Conservation (phyloP, 306 rosid genomes). For the Vigna mungo region DNA sequence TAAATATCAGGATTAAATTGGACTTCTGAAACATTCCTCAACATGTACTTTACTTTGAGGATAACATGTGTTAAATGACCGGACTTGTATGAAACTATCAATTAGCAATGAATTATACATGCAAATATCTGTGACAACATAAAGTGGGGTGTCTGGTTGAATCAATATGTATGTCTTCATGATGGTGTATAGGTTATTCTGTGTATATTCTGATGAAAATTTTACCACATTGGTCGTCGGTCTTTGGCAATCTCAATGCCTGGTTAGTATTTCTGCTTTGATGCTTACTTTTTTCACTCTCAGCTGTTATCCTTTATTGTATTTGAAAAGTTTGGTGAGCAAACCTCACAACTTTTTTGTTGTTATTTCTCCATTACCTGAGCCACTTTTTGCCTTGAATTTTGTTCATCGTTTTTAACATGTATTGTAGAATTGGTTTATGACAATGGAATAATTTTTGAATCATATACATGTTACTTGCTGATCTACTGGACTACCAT, state of each 20-base stretch:
- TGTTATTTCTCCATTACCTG: conserved; percentile 29
- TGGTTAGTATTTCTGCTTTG: conserved; percentile 41
- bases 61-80: not conserved
- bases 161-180: conserved; percentile 16
- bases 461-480: conserved; percentile 30
- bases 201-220: conserved; percentile 1
- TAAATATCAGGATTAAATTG: not conserved
- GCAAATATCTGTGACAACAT: conserved; percentile 26
- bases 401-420: conserved; percentile 37
- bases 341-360: conserved; percentile 30
- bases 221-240: too few species aligned
- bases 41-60: not conserved
- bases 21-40: too few species aligned
- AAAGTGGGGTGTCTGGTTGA: conserved; percentile 25
- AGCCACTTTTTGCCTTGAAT: conserved; percentile 22
- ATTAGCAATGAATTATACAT: not conserved
- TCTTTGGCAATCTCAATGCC: conserved; percentile 30
- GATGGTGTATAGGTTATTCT: not conserved
- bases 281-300: conserved; percentile 29
- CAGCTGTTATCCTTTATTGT: conserved; percentile 33
- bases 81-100: not conserved
- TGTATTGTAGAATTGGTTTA: conserved; percentile 43
- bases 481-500: not conserved
- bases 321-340: conserved; percentile 39
- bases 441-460: conserved; percentile 35